phyloP scores from a whole-genome alignment of 108 stramenopile species.

The Skeletonema tropicum region DNA sequence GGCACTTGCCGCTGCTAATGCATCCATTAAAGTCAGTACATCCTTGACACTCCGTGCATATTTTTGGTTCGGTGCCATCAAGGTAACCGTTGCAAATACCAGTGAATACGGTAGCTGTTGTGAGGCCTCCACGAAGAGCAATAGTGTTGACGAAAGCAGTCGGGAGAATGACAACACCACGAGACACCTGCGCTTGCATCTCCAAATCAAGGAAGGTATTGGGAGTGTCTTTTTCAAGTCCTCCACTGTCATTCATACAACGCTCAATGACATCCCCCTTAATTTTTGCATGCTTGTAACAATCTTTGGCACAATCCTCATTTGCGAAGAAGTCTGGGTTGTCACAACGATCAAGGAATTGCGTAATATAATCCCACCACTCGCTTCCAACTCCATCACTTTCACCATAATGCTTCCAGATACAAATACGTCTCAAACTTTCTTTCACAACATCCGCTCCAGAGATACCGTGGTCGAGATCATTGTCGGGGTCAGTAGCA shows the following conservation, averaged over 20 bases:
- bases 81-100: constrained; percentile 75
- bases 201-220: constrained; percentile 77
- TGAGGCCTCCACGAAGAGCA: constrained; percentile 65
- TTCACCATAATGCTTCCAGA: constrained; percentile 89
- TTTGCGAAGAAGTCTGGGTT: constrained; percentile 69
- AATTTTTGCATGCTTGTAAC: constrained; percentile 56
- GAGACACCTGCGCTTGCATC: constrained; percentile 49
- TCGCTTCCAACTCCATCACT: constrained; percentile 79
- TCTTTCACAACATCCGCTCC: constrained; percentile 94
- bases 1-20: constrained; percentile 36
- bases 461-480: constrained; percentile 81
- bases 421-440: constrained; percentile 87
- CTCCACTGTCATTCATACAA: constrained; percentile 69
- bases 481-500: constrained; percentile 92
- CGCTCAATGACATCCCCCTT: constrained; percentile 47
- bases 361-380: constrained; percentile 90
- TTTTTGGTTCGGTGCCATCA: constrained; percentile 68
- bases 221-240: constrained; percentile 38
- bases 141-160: constrained; percentile 71
- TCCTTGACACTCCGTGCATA: constrained; percentile 41
- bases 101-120: constrained; percentile 58
- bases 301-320: constrained; percentile 81
- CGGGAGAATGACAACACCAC: constrained; percentile 58
- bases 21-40: constrained; percentile 48
- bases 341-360: constrained; percentile 77